Conservation (phyloP, 2,329 filamentous ascomycete species). For the Venturia effusa region DNA sequence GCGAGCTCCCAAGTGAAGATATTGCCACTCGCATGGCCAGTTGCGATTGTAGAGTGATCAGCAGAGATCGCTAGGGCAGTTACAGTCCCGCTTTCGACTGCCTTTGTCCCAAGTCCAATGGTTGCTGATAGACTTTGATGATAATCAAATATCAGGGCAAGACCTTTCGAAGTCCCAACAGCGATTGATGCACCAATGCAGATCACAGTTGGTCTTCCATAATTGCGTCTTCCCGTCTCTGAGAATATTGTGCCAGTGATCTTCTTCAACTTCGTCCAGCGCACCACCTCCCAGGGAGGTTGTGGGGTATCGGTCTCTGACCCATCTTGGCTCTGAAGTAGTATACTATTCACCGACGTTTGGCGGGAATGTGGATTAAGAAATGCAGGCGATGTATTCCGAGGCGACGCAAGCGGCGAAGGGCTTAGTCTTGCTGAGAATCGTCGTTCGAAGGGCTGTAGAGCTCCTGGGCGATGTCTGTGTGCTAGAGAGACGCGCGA, state of each 20-base stretch:
- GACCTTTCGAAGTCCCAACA: constrained; percentile 85
- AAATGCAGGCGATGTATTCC: constrained; percentile 68
- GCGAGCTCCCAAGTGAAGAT: constrained; percentile 97
- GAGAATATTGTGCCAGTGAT: constrained; percentile 85
- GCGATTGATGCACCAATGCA: constrained; percentile 81
- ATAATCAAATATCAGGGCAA: constrained; percentile 94
- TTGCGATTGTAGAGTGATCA: constrained; percentile 84
- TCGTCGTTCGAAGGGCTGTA: constrained; percentile 86
- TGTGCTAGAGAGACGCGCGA: constrained; percentile 57
- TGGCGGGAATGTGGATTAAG: constrained; percentile 68
- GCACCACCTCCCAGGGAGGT: constrained; percentile 90
- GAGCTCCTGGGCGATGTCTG: constrained; percentile 66
- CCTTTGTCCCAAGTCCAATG: constrained; percentile 87
- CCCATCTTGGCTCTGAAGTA: constrained; percentile 48
- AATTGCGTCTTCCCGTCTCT: constrained; percentile 82
- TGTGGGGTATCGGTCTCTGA: constrained; percentile 53
- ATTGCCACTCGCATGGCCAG: constrained; percentile 76
- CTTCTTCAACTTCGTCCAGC: constrained; percentile 90
- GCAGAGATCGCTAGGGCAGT: constrained; percentile 84
- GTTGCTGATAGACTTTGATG: constrained; percentile 91
- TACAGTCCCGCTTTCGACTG: constrained; percentile 79
- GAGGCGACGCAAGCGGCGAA: constrained; percentile 47
- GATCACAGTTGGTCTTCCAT: constrained; percentile 83
- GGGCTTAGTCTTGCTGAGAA: constrained; percentile 82
- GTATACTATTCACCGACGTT: constrained; percentile 64